Evolutionary conservation across 306 rosid species (phyloP), one percentile per base, ranked within the genome.

Genomic region (Quillaja saponaria): DNA sequence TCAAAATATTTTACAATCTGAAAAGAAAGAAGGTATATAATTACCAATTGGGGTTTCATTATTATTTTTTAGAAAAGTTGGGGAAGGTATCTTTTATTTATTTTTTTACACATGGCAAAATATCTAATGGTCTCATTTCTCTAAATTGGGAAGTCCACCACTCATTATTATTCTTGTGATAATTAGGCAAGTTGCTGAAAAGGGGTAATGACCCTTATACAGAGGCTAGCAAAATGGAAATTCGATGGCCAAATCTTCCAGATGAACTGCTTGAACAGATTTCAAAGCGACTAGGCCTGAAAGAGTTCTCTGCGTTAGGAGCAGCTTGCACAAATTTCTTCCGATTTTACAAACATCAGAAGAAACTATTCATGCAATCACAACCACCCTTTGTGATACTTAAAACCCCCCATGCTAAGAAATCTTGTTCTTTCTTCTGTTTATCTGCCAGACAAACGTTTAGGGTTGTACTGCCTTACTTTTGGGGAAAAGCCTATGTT

Each of bases 331-430:
- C 39, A 54, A 58, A 10, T 3, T 57, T 66, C 61, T 39, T 66
- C 16, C 1, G 0, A 14, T 31, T 28, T 9, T 18, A 49, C 12
- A 14, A 7, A 40, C 12, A 8, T 18, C 33, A 25, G 15, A 18
- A 55, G 61, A 12, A 1, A 34, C 7, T n/a, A 31, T 65, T 72
- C 48, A 21, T 49, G 49, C 10, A n/a, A 10, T 65, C 77, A 2
- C 35, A 31, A 12, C 34, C 56, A 21, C 77, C 77, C 6, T 34
- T 58, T 0, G n/a, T 65, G 31, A 3, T 72, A 34, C 72, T 48
- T 28, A 42, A 37, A 13, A 31, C 63, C 1, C 28, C 72, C 1
- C 17, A 17, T 34, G 56, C 63, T 13, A 67, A 34, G 8, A 55
- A 13, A 63, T 19, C 49, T 8, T 49, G 9, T 6, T 63, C 18